Base-by-base conservation (phyloP, 169 alveolate species). In the Cryptosporidium bovis region DNA sequence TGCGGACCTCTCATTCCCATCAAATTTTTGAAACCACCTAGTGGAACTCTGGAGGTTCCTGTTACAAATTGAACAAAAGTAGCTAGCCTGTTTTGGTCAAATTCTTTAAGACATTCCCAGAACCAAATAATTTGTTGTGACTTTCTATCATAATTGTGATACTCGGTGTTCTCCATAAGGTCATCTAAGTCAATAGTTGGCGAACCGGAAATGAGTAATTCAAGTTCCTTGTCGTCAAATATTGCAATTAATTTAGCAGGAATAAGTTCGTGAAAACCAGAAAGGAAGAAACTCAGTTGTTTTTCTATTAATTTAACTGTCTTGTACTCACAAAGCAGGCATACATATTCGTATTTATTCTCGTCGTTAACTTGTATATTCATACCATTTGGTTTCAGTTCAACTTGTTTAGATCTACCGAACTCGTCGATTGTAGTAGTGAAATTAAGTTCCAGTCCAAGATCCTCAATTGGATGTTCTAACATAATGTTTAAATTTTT, bases 1-100 rank as follows among this genome's bases (percentile, higher is more conserved):
- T 98, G 98, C 27, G 98, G 98, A 31, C 99, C 99, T 33, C 99
- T 93, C 98, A 98, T 98, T 68, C 99, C 99, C 94, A 95, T 95
- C 64, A 98, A 93, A 36, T 96, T 94, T 91, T 94, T 94, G 93
- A 98, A 98, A 69, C 99, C 99, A 62, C 98, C 99, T 40, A 98
- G 84, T 36, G 99, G 99, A 16, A 98, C 99, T 90, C 96, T 96
- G 10, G 97, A 90, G n/a, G 93, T 93, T 67, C 99, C 99, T n/a
- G 99, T 97, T 12, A 96, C 98, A 87, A 97, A 97, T 90, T 96
- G 96, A 44, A 96, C 91, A 93, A 97, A 97, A 46, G 97, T 97
- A 5, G 99, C 99, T 65, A 95, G 94, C 83, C 96, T 95, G 83
- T 94, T 95, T 87, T 95, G 97, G 82, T 96, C 98, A 82, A 95